These are phyloP conservation scores for Cicer arietinum DNA, from an alignment of 306 rosid species.

Conservation along the genomic window DNA sequence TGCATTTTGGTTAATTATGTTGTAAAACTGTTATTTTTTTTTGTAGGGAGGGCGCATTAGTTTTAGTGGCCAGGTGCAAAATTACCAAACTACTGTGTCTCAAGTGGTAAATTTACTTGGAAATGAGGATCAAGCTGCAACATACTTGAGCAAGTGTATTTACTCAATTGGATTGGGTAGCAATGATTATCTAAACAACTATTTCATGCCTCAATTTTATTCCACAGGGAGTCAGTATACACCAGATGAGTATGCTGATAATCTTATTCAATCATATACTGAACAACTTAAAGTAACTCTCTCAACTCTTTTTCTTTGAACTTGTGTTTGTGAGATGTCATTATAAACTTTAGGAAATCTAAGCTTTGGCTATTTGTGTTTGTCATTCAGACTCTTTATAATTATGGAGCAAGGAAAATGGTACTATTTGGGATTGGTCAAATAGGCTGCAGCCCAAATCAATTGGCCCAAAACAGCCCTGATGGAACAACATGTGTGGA, in stretches of 20 bases:
- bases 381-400: conserved; percentile 60
- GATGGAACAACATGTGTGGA: conserved; percentile 80
- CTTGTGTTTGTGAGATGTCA: too few species aligned
- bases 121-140: conserved; percentile 69
- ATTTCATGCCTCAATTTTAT: conserved; percentile 82
- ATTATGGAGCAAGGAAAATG: conserved; percentile 86
- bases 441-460: conserved; percentile 88
- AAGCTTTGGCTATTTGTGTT: neutral
- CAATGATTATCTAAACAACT: conserved; percentile 94
- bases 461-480: conserved; percentile 71
- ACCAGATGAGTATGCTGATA: conserved; percentile 66
- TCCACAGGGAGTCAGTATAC: conserved; percentile 61
- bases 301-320: conserved; percentile 6
- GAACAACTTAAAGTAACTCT: conserved; percentile 63
- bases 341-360: neutral
- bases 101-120: conserved; percentile 75
- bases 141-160: conserved; percentile 76
- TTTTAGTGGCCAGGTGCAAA: conserved; percentile 79
- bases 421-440: conserved; percentile 85
- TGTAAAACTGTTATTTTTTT: neutral
- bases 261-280: conserved; percentile 63
- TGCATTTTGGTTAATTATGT: conserved; percentile 10
- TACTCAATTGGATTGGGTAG: conserved; percentile 88
- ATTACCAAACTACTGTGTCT: conserved; percentile 69
- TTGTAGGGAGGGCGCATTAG: conserved; percentile 77